Base-by-base conservation (phyloP, 2,329 filamentous ascomycete genomes). In the Sporothrix globosa region DNA sequence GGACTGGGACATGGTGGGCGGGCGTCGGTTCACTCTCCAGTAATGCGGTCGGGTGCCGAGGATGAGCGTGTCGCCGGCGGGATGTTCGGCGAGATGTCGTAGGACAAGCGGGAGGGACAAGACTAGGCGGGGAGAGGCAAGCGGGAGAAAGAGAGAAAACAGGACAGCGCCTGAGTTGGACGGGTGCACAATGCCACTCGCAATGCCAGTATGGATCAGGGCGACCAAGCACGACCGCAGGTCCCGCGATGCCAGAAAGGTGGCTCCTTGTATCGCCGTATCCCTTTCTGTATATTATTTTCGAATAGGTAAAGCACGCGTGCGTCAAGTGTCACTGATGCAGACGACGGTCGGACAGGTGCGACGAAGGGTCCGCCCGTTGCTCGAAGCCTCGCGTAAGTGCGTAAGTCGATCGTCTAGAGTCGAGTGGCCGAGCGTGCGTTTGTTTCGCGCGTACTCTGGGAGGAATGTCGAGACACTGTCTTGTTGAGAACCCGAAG, bases 1-100 rank as follows among this genome's bases (percentile, higher is more conserved):
- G 70, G 66, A 17, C 48, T 67, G 48, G 41, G 70, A 52, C 72
- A 72, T 73, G 60, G 39, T 52, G 54, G 54, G 39, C 39, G n/a
- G 21, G 10, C 41, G 21, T 13, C 11, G 41, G 11, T 46, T 27
- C 9, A n/a, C 19, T 27, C 27, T n/a, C 41, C 4, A 13, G 58
- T 19, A 24, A 39, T 46, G 39, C 39, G 21, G 58, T 39, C 39
- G 58, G 58, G 27, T 63, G 58, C 56, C 39, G 58, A 17, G 11
- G 24, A 46, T 63, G 34, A 63, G 4, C 46, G 39, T 46, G 58
- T 63, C 58, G 39, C 17, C 39, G 11, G 21, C 53, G 41, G 41
- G 21, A 24, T 5, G 67, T 48, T 68, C 53, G 52, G 53, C 52
- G 67, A 48, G 27, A 58, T 58, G 67, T 21, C 21, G 50, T 67